A percentile compares a stretch with the other conserved stretches of the same genome.
These are phyloP conservation scores for Ammopiptanthus mongolicus DNA, from an alignment of 306 rosid genomes.

Conservation along the genomic window DNA sequence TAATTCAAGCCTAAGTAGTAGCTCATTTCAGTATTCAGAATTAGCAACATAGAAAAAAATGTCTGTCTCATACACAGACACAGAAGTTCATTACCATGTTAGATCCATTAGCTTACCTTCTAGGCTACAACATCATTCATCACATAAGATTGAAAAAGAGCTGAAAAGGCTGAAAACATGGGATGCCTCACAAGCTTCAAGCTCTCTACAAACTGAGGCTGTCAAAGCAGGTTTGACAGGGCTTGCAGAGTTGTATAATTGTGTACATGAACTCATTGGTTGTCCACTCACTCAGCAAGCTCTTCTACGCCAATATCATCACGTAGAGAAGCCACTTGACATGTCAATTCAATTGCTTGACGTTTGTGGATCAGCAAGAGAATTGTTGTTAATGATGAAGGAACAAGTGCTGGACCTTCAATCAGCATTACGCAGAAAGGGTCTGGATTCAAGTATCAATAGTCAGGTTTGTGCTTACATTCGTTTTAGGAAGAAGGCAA, in stretches of 20 bases:
- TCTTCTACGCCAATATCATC: slow-evolving; percentile 21
- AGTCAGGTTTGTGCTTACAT: slow-evolving; percentile 33
- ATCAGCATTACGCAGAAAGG: slow-evolving; percentile 46
- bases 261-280: slow-evolving; percentile 32
- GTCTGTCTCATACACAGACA: not conserved
- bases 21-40: not conserved
- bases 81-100: slow-evolving; percentile 30
- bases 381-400: slow-evolving; percentile 34
- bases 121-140: slow-evolving; percentile 39
- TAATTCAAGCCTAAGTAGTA: not conserved
- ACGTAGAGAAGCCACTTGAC: slow-evolving; percentile 47
- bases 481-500: slow-evolving; percentile 45
- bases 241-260: slow-evolving; percentile 46
- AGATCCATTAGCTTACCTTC: slow-evolving; percentile 75
- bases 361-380: slow-evolving; percentile 51
- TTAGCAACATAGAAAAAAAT: slow-evolving; percentile 7
- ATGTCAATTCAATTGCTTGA: slow-evolving; percentile 51
- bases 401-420: slow-evolving; percentile 47
- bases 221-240: slow-evolving; percentile 38
- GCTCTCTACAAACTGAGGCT: not conserved
- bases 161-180: slow-evolving; percentile 32
- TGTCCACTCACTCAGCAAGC: slow-evolving; percentile 35
- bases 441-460: slow-evolving; percentile 33
- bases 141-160: slow-evolving; percentile 33
- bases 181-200: not conserved